These are phyloP conservation scores for Ceratocystis colombiana DNA, from an alignment of 2,329 filamentous ascomycete species.

Conservation along the genomic window DNA sequence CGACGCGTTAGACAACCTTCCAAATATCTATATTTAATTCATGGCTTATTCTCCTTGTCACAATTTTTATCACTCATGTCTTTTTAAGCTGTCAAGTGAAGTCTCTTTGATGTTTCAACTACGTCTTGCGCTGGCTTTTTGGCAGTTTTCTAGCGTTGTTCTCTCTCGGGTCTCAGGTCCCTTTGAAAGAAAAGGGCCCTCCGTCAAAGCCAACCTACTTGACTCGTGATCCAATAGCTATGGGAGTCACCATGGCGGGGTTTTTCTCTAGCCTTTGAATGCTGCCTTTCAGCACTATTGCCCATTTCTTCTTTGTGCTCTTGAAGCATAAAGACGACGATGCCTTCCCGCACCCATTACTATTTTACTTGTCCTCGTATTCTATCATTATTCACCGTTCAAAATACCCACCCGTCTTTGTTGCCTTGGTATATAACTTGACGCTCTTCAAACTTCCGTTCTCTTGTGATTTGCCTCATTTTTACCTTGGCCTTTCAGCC, in stretches of 20 bases:
- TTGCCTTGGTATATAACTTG: no score
- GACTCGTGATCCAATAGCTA: not conserved
- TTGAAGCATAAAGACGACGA: not conserved
- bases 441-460: not conserved
- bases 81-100: not conserved
- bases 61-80: not conserved
- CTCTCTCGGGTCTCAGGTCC: not conserved
- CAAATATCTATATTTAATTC: conserved; percentile 9
- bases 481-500: not conserved
- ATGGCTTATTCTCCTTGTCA: not conserved
- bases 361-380: not conserved
- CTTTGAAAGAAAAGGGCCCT: not conserved
- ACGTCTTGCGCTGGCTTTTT: not conserved
- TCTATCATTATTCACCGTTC: not conserved
- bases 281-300: not conserved
- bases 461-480: not conserved
- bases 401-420: not conserved
- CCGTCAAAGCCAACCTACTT: not conserved
- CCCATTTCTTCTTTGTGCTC: conserved; percentile 9
- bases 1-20: not conserved
- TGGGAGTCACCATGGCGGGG: not conserved
- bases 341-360: not conserved
- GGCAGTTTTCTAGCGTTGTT: not conserved
- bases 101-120: not conserved
- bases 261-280: no score